These are phyloP conservation scores for Colletotrichum ledebouriae DNA, from an alignment of 2,329 filamentous ascomycete genomes.

Conservation along the genomic window DNA sequence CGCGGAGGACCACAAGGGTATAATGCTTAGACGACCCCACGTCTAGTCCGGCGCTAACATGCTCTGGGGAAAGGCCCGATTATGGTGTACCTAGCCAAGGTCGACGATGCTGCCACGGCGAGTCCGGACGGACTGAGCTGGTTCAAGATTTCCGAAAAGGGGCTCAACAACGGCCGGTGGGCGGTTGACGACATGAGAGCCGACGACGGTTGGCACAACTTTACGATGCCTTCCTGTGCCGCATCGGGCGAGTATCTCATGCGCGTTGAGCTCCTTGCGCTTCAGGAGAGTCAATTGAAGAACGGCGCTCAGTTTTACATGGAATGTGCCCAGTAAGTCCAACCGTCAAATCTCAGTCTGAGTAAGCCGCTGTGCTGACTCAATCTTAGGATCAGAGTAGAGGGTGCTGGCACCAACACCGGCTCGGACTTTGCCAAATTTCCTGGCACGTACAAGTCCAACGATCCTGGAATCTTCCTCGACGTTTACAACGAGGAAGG, in stretches of 20 bases:
- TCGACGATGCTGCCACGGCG: slow-evolving; percentile 59
- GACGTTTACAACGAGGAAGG: slow-evolving; percentile 48
- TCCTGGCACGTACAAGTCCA: slow-evolving; percentile 53
- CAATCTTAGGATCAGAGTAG: slow-evolving; percentile 52
- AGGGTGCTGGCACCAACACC: slow-evolving; percentile 47
- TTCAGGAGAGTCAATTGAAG: slow-evolving; percentile 51
- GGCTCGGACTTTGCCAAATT: slow-evolving; percentile 50
- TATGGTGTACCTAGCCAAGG: slow-evolving; percentile 62
- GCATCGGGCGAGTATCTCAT: slow-evolving; percentile 58
- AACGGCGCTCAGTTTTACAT: slow-evolving; percentile 46
- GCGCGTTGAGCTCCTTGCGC: slow-evolving; percentile 57
- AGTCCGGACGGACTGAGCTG: slow-evolving; percentile 54
- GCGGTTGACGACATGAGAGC: slow-evolving; percentile 46
- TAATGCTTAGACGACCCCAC: background rate
- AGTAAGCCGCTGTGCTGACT: slow-evolving; percentile 40
- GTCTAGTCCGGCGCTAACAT: background rate
- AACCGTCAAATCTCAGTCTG: slow-evolving; percentile 31
- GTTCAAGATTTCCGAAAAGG: slow-evolving; percentile 65
- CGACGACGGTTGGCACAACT: slow-evolving; percentile 49
- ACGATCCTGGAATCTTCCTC: slow-evolving; percentile 52
- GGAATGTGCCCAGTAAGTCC: slow-evolving; percentile 44
- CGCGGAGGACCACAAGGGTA: slow-evolving; percentile 61
- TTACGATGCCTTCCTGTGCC: slow-evolving; percentile 55
- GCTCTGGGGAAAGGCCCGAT: slow-evolving; percentile 55
- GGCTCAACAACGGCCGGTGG: slow-evolving; percentile 48